Evolutionary conservation across 2,329 filamentous ascomycete species (phyloP).

Genomic region (Tolypocladium ophioglossoides): DNA sequence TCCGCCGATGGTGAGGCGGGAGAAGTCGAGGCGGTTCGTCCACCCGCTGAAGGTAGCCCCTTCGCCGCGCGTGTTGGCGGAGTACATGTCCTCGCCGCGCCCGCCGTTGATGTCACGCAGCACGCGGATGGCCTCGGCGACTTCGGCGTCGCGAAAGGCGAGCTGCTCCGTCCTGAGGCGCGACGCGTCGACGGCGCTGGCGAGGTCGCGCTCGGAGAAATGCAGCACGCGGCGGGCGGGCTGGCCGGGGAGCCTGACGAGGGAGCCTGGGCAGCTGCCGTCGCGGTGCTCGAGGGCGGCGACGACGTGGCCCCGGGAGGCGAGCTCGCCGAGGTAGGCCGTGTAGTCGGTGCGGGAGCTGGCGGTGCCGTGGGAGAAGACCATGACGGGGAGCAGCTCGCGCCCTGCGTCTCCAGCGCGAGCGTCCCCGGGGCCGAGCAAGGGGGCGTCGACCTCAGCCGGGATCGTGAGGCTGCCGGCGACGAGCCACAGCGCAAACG

Average conservation of each 20-base stretch:
- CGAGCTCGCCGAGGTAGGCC: constrained; percentile 37
- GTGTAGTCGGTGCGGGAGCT: constrained; percentile 41
- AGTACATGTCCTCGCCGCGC: constrained; percentile 21
- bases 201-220: constrained; percentile 24
- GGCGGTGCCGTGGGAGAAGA: constrained; percentile 43
- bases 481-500: constrained; percentile 28
- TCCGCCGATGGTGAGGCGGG: constrained; percentile 45
- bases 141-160: constrained; percentile 38
- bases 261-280: constrained; percentile 35
- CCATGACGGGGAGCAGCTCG: constrained; percentile 29
- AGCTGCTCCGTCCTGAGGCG: constrained; percentile 36
- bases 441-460: constrained; percentile 33
- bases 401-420: background rate
- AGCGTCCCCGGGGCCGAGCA: constrained; percentile 17
- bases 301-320: constrained; percentile 37
- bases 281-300: constrained; percentile 42
- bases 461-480: constrained; percentile 35
- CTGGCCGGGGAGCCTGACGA: constrained; percentile 22
- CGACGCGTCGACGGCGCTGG: constrained; percentile 21
- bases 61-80: constrained; percentile 35
- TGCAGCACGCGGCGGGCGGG: constrained; percentile 20
- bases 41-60: constrained; percentile 37
- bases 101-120: constrained; percentile 29
- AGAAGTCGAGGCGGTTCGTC: constrained; percentile 39
- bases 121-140: constrained; percentile 31